Evolutionary conservation across 2,329 filamentous ascomycete genomes (phyloP).

Genomic region (Chrysosporium keratinophilum): DNA sequence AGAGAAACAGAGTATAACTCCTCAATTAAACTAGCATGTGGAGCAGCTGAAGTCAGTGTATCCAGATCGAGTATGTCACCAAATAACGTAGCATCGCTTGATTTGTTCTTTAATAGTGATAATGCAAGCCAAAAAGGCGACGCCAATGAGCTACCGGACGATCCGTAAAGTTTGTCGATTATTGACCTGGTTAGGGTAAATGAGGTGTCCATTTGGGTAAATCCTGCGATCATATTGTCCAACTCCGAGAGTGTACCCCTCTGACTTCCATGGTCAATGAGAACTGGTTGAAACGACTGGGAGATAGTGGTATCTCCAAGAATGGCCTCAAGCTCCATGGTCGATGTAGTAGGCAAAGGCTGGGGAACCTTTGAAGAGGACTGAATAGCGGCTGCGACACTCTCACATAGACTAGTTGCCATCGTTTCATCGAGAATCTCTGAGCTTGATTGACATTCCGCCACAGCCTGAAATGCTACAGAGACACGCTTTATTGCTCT

Average conservation of each 20-base stretch:
- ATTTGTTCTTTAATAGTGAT: slow-evolving; percentile 54
- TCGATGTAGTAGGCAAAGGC: slow-evolving; percentile 19
- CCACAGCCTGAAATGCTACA: slow-evolving; percentile 58
- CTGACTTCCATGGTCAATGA: slow-evolving; percentile 58
- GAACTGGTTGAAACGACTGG: slow-evolving; percentile 47
- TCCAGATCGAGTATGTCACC: slow-evolving; percentile 56
- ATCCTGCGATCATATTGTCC: slow-evolving; percentile 48
- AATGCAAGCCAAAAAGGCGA: slow-evolving; percentile 73
- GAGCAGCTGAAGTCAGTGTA: slow-evolving; percentile 21
- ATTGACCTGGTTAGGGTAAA: slow-evolving; percentile 52
- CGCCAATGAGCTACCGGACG: slow-evolving; percentile 49
- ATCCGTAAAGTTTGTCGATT: slow-evolving; percentile 51
- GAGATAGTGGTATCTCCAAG: slow-evolving; percentile 18
- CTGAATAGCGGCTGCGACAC: slow-evolving; percentile 47
- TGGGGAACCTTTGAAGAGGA: slow-evolving; percentile 24
- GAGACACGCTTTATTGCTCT: slow-evolving; percentile 65
- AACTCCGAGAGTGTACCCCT: slow-evolving; percentile 53
- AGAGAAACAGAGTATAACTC: slow-evolving; percentile 38
- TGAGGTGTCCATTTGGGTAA: slow-evolving; percentile 38
- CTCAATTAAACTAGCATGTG: slow-evolving; percentile 31
- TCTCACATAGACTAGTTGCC: slow-evolving; percentile 61
- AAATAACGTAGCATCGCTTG: slow-evolving; percentile 44
- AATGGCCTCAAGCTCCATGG: slow-evolving; percentile 22
- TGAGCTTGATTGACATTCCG: slow-evolving; percentile 53
- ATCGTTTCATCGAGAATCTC: slow-evolving; percentile 58